Evolutionary conservation across 2,329 filamentous ascomycete genomes (phyloP).

Genomic region (Alternaria incomplexa): DNA sequence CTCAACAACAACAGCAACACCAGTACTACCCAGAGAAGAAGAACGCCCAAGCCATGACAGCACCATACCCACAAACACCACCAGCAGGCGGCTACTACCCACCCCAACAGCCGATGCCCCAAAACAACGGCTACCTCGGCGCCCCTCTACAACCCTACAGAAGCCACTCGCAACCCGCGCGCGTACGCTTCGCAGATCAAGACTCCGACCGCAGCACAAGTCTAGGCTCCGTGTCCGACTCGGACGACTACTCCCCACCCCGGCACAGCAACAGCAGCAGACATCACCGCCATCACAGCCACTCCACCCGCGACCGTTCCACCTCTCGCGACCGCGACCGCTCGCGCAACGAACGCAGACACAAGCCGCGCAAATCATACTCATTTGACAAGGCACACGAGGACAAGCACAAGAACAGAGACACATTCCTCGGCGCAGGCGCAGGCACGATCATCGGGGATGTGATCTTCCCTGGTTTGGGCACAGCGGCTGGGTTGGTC

Average conservation of each 20-base stretch:
- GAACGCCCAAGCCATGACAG: slow-evolving; percentile 6
- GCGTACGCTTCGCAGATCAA: slow-evolving; percentile 39
- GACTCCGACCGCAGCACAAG: slow-evolving; percentile 27
- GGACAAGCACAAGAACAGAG: slow-evolving; percentile 34
- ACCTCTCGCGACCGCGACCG: slow-evolving; percentile 9
- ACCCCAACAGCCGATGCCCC: slow-evolving; percentile 16
- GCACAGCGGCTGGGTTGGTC: slow-evolving; percentile 48
- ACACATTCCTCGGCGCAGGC: slow-evolving; percentile 54
- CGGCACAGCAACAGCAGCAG: slow-evolving; percentile 20
- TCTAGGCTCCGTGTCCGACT: slow-evolving; percentile 24
- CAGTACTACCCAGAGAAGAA: slow-evolving; percentile 10
- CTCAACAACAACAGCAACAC: slow-evolving; percentile 6
- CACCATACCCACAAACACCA: slow-evolving; percentile 29
- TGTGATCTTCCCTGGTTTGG: slow-evolving; percentile 53
- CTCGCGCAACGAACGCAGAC: slow-evolving; percentile 2
- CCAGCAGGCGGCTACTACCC: slow-evolving; percentile 19
- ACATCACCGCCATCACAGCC: slow-evolving; percentile 19
- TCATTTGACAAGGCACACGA: slow-evolving; percentile 12
- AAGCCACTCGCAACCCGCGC: slow-evolving; percentile 42
- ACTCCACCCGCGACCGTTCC: slow-evolving; percentile 6
- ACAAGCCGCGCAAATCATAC: background rate
- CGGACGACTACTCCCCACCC: slow-evolving; percentile 19
- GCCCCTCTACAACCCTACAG: slow-evolving; percentile 32
- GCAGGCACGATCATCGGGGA: slow-evolving; percentile 54
- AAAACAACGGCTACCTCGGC: slow-evolving; percentile 30